These are phyloP conservation scores for Fraxinus xanthoxyloides DNA, from an alignment of 305 asterid species.

Conservation along the genomic window DNA sequence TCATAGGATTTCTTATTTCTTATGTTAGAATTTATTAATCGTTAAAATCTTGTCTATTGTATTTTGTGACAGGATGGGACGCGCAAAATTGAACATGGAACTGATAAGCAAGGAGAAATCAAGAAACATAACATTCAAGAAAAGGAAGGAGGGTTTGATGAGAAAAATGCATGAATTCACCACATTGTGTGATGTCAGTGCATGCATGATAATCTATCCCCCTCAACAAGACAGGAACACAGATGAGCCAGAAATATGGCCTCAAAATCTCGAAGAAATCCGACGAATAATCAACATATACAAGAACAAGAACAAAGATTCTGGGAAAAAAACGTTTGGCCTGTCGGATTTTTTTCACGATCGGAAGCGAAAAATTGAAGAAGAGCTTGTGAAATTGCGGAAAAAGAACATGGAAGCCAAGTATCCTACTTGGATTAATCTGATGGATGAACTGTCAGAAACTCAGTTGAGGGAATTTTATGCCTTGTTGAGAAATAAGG, in stretches of 20 bases:
- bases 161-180: constrained; percentile 57
- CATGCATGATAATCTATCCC: constrained; percentile 57
- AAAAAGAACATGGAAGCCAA: constrained; percentile 42
- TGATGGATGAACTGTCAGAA: constrained; percentile 22
- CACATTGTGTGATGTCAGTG: constrained; percentile 56
- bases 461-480: constrained; percentile 38
- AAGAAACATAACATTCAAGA: constrained; percentile 51
- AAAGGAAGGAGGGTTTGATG: constrained; percentile 49
- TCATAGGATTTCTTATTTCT: neutral
- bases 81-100: constrained; percentile 63
- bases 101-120: constrained; percentile 45
- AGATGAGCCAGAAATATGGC: constrained; percentile 50
- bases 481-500: constrained; percentile 21
- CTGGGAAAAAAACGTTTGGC: constrained; percentile 37
- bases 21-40: too few relatives aligned
- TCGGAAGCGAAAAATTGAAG: constrained; percentile 43
- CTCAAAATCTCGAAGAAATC: constrained; percentile 30
- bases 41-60: neutral
- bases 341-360: constrained; percentile 46
- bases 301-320: constrained; percentile 39
- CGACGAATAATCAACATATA: constrained; percentile 36
- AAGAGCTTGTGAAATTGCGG: constrained; percentile 43
- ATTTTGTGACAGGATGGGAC: constrained; percentile 42
- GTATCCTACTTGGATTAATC: constrained; percentile 42
- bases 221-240: constrained; percentile 29